These are phyloP conservation scores for Metschnikowia shivogae DNA, from an alignment of 805 yeast species.

Conservation along the genomic window DNA sequence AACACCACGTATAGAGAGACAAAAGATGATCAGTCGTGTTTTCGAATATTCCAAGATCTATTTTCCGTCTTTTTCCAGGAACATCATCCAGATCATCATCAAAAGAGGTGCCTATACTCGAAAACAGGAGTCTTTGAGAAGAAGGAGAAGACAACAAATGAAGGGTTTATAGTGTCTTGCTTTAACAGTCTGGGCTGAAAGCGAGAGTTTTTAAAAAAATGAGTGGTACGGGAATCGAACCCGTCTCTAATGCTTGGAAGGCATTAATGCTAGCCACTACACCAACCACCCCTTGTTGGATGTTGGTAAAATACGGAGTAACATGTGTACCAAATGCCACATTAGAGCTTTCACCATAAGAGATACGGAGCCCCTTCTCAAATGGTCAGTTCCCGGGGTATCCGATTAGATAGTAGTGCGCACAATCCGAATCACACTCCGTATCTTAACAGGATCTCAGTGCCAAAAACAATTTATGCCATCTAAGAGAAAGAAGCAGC, in stretches of 20 bases:
- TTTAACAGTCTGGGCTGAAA: not conserved
- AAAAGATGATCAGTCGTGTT: slow-evolving; percentile 45
- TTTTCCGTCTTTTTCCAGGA: slow-evolving; percentile 48
- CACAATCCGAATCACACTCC: too few relatives aligned
- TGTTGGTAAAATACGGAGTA: too few relatives aligned
- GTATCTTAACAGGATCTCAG: too few relatives aligned
- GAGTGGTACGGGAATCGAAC: slow-evolving; percentile 93
- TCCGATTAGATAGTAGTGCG: too few relatives aligned
- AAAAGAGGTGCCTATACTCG: slow-evolving; percentile 70
- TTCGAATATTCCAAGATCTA: slow-evolving; percentile 42
- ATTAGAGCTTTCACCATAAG: too few relatives aligned
- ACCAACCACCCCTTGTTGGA: slow-evolving; percentile 65
- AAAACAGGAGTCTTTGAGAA: slow-evolving; percentile 14
- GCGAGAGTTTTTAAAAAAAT: slow-evolving; percentile 19
- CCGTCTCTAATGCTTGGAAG: slow-evolving; percentile 94
- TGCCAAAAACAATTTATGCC: too few relatives aligned
- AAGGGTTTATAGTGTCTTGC: not conserved
- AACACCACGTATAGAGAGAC: slow-evolving; percentile 53
- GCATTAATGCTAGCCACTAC: slow-evolving; percentile 90
- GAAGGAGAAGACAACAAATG: slow-evolving; percentile 10
- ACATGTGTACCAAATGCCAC: too few relatives aligned
- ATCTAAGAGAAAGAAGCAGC: not conserved
- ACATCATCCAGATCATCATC: slow-evolving; percentile 64
- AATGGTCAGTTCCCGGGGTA: too few relatives aligned
- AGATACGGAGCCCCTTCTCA: too few relatives aligned